Base-by-base conservation (phyloP, 2,329 filamentous ascomycete species). In the Aspergillus thermomutatus region DNA sequence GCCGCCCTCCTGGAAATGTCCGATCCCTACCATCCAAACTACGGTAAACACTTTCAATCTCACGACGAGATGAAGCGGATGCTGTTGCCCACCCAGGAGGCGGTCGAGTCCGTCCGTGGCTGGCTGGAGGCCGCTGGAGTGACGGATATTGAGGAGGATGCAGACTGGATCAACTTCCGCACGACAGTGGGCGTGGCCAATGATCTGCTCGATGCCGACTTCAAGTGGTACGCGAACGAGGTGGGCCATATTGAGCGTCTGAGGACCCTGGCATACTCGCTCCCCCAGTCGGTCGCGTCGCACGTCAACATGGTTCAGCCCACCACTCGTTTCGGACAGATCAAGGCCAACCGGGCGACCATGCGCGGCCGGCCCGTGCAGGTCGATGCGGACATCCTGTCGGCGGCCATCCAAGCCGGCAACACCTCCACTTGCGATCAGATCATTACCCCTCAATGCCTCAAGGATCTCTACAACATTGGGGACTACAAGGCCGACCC, bases 41-140 rank as follows among this genome's bases (percentile, higher is more conserved):
- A 83, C 57, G 81, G 82, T 19, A 72, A 77, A 46, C 77, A 83
- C 60, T 75, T 83, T 61, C 70, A 74, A 17, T 66, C 66, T 14
- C 75, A 78, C 7, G 72, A 80, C 9, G 77, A 82, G 59, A 78
- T 83, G 54, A 77, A 79, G 53, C 72, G 74, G 9, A 75, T 84
- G 60, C 73, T 84, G 25, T 72, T 72, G 4, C 82, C 82, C 0
- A 73, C 67, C 14, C 63, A 66, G 8, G 66, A 72, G 3, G 73
- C 80, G 0, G 66, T 75, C 1, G 65, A 73, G 5, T 67, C 75
- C 0, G 75, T 83, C 14, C 70, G 75, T 8, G 57, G 66, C 48
- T 84, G 82, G 82, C 73, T 84, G 4, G 61, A 67, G 4, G 66
- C 69, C 3, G 73, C 71, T 23, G 77, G 77, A 26, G 64, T 75